Conservation (phyloP, 2,329 filamentous ascomycete species). For the Chlorencoelia australis region DNA sequence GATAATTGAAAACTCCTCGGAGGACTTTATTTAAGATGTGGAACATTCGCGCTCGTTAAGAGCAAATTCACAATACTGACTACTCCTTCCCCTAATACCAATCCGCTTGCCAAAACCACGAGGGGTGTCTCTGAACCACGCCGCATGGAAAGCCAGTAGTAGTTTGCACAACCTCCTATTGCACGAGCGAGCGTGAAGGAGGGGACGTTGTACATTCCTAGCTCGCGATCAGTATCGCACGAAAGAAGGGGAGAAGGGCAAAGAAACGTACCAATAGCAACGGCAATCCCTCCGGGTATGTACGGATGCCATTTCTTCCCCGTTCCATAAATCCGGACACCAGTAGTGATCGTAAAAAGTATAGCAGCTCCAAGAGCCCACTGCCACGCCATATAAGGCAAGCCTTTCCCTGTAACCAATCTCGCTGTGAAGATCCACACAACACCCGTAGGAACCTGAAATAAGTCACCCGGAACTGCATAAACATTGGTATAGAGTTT, state of each 20-base stretch:
- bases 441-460: slow-evolving; percentile 88
- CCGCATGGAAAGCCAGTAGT: slow-evolving; percentile 60
- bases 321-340: slow-evolving; percentile 48
- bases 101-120: slow-evolving; percentile 79
- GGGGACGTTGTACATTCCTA: slow-evolving; percentile 96
- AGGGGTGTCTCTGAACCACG: slow-evolving; percentile 59
- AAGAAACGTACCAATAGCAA: slow-evolving; percentile 64
- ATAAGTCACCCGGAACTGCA: slow-evolving; percentile 74
- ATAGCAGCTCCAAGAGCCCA: slow-evolving; percentile 67
- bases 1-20: too few relatives aligned
- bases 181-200: slow-evolving; percentile 88
- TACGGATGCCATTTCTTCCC: slow-evolving; percentile 58
- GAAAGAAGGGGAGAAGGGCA: slow-evolving; percentile 2
- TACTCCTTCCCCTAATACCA: slow-evolving; percentile 88
- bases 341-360: slow-evolving; percentile 63
- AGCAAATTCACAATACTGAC: slow-evolving; percentile 84
- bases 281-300: slow-evolving; percentile 87
- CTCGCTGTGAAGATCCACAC: slow-evolving; percentile 97
- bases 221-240: too few relatives aligned
- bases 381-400: slow-evolving; percentile 74
- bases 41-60: slow-evolving; percentile 66
- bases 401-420: slow-evolving; percentile 79
- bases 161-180: slow-evolving; percentile 65
- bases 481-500: slow-evolving; percentile 86
- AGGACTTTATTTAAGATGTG: too few relatives aligned